These are phyloP conservation scores for Fusarium sp. DNA, from an alignment of 2,329 filamentous ascomycete species.

Conservation along the genomic window DNA sequence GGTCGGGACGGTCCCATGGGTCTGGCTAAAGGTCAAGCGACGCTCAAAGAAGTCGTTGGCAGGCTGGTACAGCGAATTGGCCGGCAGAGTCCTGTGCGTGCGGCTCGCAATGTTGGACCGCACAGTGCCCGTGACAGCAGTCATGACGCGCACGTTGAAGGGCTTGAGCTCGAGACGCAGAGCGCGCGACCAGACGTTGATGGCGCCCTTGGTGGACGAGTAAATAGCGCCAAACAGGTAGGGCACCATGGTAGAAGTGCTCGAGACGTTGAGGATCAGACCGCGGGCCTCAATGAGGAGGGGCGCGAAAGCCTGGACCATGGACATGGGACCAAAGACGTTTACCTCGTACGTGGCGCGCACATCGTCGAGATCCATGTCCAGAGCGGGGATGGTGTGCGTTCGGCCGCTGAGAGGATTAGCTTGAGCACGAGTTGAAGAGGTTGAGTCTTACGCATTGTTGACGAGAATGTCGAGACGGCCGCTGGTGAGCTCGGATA, in stretches of 20 bases:
- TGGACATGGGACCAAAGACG: constrained; percentile 71
- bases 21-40: constrained; percentile 66
- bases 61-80: constrained; percentile 63
- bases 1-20: constrained; percentile 61
- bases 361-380: constrained; percentile 67
- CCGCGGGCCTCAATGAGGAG: constrained; percentile 66
- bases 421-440: background rate
- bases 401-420: constrained; percentile 62
- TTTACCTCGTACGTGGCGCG: constrained; percentile 71
- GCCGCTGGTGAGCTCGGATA: constrained; percentile 65
- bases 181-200: constrained; percentile 68
- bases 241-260: constrained; percentile 64
- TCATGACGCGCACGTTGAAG: constrained; percentile 71
- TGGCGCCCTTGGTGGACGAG: constrained; percentile 70
- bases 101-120: constrained; percentile 65
- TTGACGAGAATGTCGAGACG: constrained; percentile 73
- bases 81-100: constrained; percentile 59
- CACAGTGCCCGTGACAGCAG: constrained; percentile 70
- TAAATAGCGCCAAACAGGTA: constrained; percentile 70
- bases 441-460: constrained; percentile 65
- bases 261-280: constrained; percentile 70
- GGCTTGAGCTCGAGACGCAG: constrained; percentile 69
- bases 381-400: constrained; percentile 66
- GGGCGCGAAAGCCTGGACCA: constrained; percentile 65
- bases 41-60: constrained; percentile 63